Evolutionary conservation across 1,284 basidiomycete species (phyloP), one percentile per base, ranked within the genome.

Genomic region (Mycosarcoma mackinlayi): DNA sequence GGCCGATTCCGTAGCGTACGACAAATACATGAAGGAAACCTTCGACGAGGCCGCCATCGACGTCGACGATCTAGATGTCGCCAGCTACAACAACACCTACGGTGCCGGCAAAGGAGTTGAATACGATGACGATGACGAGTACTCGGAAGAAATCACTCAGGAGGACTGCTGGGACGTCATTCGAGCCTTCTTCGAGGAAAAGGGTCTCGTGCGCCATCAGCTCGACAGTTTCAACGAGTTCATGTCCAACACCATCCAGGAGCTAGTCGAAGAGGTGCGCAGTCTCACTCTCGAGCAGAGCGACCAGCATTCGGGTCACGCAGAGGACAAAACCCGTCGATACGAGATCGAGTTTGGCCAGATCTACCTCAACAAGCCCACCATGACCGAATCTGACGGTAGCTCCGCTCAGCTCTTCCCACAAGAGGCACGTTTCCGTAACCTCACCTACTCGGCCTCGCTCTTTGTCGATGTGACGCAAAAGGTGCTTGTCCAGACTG

Each of bases 241-340:
- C 81, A 92, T 99, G 46, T 93, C 95, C 83, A 98, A 97, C 81
- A 98, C 94, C n/a, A 97, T 99, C 92, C 95, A 98, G 85, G 95
- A 98, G 83, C 87, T 99, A 30, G 94, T 99, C 31, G 95, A 98
- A 81, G 96, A 99, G 85, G 93, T 92, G 74, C 86, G 90, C 30
- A 92, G 92, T 77, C 88, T 99, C 79, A 94, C 95, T 63, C 86
- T 99, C 49, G 95, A 98, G 85, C 95, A 98, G 84, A 91, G 91
- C 59, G 91, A 93, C 81, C 95, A 98, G 84, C 93, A 96, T 83
- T 92, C 93, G 4, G 94, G 77, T 30, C 64, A 75, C 13, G 78
- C 75, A 24, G 80, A 78, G 45, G 79, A 79, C 78, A 87, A 85
- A 87, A 83, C 89, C 19, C 89, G 92, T 76, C 92, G 95, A 66